Percentiles rank a stretch among this genome's conserved stretches.
Evolutionary conservation across 768 basidiomycete species (phyloP).

Genomic region (Rhodotorula sphaerocarpa): DNA sequence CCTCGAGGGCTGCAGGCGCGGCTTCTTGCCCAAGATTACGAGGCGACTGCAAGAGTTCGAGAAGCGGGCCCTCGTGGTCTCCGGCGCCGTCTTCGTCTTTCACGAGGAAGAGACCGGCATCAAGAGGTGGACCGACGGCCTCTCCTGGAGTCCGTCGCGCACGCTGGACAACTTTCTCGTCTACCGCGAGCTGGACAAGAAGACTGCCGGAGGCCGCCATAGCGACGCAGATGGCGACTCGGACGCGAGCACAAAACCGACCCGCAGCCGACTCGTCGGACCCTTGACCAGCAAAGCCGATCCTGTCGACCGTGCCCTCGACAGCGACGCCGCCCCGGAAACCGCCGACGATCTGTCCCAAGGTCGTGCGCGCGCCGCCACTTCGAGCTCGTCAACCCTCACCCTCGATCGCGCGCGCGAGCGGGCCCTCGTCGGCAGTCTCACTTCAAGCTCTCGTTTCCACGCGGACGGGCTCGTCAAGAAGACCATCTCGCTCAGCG

Average conservation of each 20-base stretch:
- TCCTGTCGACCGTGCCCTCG: conserved; percentile 6
- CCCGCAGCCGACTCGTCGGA: conserved; percentile 11
- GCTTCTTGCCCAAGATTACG: conserved; percentile 83
- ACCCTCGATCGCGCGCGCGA: conserved; percentile 47
- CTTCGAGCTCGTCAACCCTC: not conserved
- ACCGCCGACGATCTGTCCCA: conserved; percentile 1
- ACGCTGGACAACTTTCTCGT: conserved; percentile 91
- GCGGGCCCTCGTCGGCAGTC: conserved; percentile 72
- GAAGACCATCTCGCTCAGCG: conserved; percentile 78
- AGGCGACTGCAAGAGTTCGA: conserved; percentile 86
- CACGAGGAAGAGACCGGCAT: conserved; percentile 96
- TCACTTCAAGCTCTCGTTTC: conserved; percentile 90
- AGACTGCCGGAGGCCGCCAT: conserved; percentile 41
- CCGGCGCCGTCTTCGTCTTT: conserved; percentile 91
- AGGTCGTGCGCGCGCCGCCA: not conserved
- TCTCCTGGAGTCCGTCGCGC: conserved; percentile 85
- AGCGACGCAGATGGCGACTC: not conserved
- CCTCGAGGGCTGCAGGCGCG: conserved; percentile 83
- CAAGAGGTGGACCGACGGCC: conserved; percentile 85
- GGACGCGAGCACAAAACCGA: not conserved
- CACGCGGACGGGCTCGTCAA: conserved; percentile 90
- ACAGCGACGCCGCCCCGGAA: not conserved
- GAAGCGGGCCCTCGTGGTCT: conserved; percentile 74
- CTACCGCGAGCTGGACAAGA: conserved; percentile 88
- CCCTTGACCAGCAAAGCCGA: conserved; percentile 27